These are phyloP conservation scores for Phytophthora tentaculata DNA, from an alignment of 352 stramenopile genomes.

Conservation along the genomic window DNA sequence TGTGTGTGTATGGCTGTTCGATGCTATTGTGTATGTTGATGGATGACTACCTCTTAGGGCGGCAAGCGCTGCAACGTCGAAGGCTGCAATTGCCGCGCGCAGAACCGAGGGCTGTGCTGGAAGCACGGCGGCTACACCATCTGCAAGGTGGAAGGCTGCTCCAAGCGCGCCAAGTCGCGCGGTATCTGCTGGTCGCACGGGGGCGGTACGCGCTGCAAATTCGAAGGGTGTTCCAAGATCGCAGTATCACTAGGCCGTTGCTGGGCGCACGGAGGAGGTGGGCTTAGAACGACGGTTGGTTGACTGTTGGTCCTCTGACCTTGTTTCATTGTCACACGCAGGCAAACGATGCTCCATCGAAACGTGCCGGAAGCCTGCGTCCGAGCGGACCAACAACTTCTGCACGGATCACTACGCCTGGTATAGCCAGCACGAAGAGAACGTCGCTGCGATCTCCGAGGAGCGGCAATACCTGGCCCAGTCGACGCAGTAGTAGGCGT, in stretches of 20 bases:
- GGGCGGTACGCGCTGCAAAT: conserved; percentile 69
- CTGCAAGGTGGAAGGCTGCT: conserved; percentile 58
- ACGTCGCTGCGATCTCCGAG: background rate
- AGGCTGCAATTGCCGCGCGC: conserved; percentile 55
- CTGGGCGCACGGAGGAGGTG: conserved; percentile 59
- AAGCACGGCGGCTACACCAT: conserved; percentile 54
- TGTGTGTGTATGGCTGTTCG: conserved; percentile 1
- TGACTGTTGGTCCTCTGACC: conserved; percentile 2
- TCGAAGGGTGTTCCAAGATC: conserved; percentile 59
- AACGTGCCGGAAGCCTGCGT: conserved; percentile 55
- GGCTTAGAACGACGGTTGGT: background rate
- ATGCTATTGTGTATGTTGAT: background rate
- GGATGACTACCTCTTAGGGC: conserved; percentile 23
- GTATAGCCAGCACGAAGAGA: conserved; percentile 24
- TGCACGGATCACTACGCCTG: conserved; percentile 52
- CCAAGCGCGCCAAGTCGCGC: conserved; percentile 75
- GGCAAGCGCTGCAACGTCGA: conserved; percentile 63
- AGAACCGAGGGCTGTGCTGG: conserved; percentile 58
- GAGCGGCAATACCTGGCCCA: conserved; percentile 10
- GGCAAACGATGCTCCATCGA: conserved; percentile 51
- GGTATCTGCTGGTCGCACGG: conserved; percentile 88
- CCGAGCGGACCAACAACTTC: conserved; percentile 52
- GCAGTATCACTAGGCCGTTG: conserved; percentile 57
- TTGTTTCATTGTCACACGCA: conserved; percentile 21
- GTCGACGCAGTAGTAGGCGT: conserved; percentile 9